These are phyloP conservation scores for Solanum clarkiae DNA, from an alignment of 257 asterid species.

Conservation along the genomic window DNA sequence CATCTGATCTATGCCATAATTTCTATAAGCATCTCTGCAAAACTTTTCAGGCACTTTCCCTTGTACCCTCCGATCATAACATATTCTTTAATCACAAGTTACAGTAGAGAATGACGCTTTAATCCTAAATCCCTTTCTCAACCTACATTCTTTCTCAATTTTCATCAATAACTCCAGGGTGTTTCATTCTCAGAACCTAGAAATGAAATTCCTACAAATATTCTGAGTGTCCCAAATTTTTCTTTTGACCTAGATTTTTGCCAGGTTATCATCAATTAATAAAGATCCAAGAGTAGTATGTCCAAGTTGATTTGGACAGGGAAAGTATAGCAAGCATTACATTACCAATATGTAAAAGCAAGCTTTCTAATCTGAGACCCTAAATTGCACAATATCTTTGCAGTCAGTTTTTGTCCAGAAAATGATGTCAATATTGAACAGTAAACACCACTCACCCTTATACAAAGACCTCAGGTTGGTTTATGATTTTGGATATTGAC, in stretches of 20 bases:
- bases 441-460: background rate
- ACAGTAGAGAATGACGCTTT: background rate
- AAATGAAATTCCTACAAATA: background rate
- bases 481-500: background rate
- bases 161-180: background rate
- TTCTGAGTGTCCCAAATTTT: background rate
- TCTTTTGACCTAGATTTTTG: background rate
- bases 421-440: background rate
- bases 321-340: background rate
- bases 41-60: background rate
- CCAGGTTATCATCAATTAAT: background rate
- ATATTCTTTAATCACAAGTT: background rate
- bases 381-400: background rate
- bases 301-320: background rate
- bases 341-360: background rate
- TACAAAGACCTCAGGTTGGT: background rate
- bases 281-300: background rate
- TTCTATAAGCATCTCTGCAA: background rate
- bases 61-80: background rate
- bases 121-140: background rate
- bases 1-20: background rate
- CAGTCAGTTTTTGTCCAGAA: background rate
- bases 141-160: background rate
- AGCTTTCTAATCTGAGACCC: background rate
- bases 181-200: background rate